Evolutionary conservation across 331 rosid species (phyloP).

Genomic region (Pyrus hybrid): DNA sequence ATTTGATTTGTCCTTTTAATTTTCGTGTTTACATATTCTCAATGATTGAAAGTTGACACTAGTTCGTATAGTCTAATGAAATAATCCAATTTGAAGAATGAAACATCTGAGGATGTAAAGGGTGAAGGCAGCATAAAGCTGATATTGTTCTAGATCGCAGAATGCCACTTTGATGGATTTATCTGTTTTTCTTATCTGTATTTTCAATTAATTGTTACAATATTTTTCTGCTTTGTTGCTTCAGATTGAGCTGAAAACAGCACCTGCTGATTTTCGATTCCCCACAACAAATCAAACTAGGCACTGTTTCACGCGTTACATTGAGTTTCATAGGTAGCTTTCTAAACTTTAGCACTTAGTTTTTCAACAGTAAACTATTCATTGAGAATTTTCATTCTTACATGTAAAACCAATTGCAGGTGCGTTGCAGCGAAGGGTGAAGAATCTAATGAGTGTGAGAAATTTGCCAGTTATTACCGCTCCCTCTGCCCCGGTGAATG

Average conservation of each 20-base stretch:
- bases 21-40: not conserved
- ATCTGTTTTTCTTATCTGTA: not conserved
- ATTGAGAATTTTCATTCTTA: not conserved
- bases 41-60: not conserved
- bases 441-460: conserved; percentile 54
- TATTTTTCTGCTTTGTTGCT: conserved; percentile 6
- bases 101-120: not conserved
- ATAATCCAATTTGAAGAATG: not conserved
- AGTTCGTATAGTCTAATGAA: not conserved
- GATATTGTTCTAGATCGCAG: not conserved
- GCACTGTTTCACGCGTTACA: conserved; percentile 88
- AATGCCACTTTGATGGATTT: not conserved
- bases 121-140: not conserved
- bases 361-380: not conserved
- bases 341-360: not conserved
- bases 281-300: conserved; percentile 94
- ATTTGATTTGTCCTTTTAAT: not conserved
- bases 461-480: conserved; percentile 73
- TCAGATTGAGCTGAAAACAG: conserved; percentile 85
- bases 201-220: not conserved
- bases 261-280: conserved; percentile 92
- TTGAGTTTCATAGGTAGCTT: conserved; percentile 81
- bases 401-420: conserved; percentile 28
- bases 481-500: conserved; percentile 97
- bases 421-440: conserved; percentile 80